These are phyloP conservation scores for Corynascus novoguineensis DNA, from an alignment of 495 filamentous ascomycete species.

Conservation along the genomic window DNA sequence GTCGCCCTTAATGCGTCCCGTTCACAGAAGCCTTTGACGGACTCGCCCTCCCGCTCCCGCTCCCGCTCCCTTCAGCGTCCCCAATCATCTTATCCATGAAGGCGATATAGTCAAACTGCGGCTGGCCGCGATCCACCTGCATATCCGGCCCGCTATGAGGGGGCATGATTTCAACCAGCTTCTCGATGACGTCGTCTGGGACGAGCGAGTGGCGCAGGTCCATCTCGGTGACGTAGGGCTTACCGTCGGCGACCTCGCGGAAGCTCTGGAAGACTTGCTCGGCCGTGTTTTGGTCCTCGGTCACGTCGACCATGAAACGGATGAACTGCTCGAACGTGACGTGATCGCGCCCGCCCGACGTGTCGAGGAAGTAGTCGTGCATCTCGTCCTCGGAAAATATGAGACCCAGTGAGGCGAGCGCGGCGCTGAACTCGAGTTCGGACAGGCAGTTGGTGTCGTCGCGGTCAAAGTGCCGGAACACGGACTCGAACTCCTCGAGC, in stretches of 20 bases:
- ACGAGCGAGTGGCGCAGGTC: constrained; percentile 91
- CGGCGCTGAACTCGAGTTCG: constrained; percentile 92
- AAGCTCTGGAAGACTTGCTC: constrained; percentile 98
- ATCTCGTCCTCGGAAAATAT: constrained; percentile 96
- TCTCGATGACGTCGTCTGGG: constrained; percentile 90
- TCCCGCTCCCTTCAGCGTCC: constrained; percentile 16
- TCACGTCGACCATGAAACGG: constrained; percentile 96
- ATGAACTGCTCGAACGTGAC: constrained; percentile 99
- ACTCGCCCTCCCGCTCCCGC: constrained; percentile 20
- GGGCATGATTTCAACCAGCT: constrained; percentile 82
- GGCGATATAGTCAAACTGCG: constrained; percentile 85
- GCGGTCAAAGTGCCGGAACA: constrained; percentile 97
- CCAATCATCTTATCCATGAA: constrained; percentile 80
- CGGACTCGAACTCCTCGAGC: constrained; percentile 94
- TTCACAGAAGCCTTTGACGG: constrained; percentile 19
- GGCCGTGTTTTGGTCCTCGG: constrained; percentile 96
- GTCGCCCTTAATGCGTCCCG: constrained; percentile 12
- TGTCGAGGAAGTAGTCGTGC: constrained; percentile 81
- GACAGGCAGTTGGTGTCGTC: constrained; percentile 84
- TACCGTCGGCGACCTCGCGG: constrained; percentile 94
- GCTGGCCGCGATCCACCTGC: constrained; percentile 65
- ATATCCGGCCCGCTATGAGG: constrained; percentile 70
- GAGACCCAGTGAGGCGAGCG: constrained; percentile 83
- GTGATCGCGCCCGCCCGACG: constrained; percentile 63
- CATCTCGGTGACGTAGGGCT: constrained; percentile 97